Percentiles rank a stretch among this genome's conserved stretches.
phyloP scores from a whole-genome alignment of 495 filamentous ascomycete species.

The Neurospora africana region DNA sequence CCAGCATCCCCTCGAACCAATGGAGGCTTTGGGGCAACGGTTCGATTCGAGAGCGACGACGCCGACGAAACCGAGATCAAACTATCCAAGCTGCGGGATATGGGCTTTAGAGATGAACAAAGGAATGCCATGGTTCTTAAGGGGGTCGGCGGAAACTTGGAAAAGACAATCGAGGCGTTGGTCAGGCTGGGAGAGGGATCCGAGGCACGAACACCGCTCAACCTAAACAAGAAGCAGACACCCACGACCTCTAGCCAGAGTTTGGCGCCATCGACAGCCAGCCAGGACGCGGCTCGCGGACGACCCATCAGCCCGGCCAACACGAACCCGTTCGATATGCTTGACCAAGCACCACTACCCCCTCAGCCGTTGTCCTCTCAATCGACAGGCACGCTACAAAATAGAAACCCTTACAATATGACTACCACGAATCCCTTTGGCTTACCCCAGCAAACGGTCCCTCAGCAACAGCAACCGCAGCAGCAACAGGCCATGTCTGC shows the following conservation, averaged over 20 bases:
- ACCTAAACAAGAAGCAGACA: background rate
- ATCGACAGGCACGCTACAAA: conserved; percentile 44
- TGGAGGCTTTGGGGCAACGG: conserved; percentile 55
- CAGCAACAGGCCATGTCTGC: conserved; percentile 27
- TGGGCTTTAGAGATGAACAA: conserved; percentile 85
- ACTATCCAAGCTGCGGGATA: conserved; percentile 67
- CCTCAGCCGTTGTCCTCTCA: conserved; percentile 46
- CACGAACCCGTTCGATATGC: conserved; percentile 59
- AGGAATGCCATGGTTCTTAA: conserved; percentile 71
- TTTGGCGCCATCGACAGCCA: conserved; percentile 30
- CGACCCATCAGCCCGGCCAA: conserved; percentile 36
- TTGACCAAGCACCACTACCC: conserved; percentile 27
- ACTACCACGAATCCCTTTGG: conserved; percentile 42
- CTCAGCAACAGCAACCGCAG: background rate
- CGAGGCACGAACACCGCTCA: background rate
- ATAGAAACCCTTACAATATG: conserved; percentile 37
- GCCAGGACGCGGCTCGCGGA: conserved; percentile 18
- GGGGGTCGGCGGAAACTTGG: conserved; percentile 69
- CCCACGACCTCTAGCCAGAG: conserved; percentile 16
- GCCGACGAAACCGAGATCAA: conserved; percentile 54
- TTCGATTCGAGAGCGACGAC: conserved; percentile 30
- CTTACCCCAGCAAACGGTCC: conserved; percentile 18
- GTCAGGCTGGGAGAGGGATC: conserved; percentile 61
- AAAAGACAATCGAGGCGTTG: conserved; percentile 74
- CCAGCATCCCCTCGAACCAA: conserved; percentile 39